Conservation (phyloP, 2,329 filamentous ascomycete species). For the Neofusicoccum kwambonambiense region DNA sequence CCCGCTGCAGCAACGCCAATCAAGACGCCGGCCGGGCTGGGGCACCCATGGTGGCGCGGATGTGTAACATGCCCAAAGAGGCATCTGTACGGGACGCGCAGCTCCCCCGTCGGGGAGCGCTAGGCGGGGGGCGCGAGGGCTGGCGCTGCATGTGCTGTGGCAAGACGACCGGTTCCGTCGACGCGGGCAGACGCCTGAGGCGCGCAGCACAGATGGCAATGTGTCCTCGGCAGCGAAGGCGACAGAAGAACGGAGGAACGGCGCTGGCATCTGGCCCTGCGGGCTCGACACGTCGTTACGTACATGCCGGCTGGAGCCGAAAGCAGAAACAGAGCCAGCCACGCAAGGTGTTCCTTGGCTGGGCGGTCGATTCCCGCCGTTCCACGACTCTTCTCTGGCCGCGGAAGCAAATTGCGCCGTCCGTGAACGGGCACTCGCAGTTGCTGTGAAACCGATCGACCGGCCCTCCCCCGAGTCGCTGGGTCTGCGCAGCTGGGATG, state of each 20-base stretch:
- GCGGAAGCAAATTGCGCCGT: conserved; percentile 7
- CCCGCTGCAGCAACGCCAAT: not conserved
- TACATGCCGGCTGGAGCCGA: conserved; percentile 14
- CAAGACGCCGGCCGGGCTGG: not conserved
- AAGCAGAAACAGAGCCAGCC: conserved; percentile 14
- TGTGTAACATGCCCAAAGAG: conserved; percentile 13
- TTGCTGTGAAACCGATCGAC: conserved; percentile 17
- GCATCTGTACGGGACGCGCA: conserved; percentile 9
- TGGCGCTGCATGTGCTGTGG: conserved; percentile 6
- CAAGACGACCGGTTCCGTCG: not conserved
- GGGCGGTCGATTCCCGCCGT: conserved; percentile 8
- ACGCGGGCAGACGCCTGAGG: not conserved
- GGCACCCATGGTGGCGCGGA: not conserved
- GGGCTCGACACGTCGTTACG: conserved; percentile 13
- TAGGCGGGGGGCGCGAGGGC: not conserved
- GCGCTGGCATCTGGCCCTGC: not conserved
- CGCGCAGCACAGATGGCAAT: not conserved
- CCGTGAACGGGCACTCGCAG: not conserved
- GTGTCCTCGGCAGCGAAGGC: not conserved
- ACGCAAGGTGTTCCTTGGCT: conserved; percentile 13
- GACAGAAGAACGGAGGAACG: not conserved
- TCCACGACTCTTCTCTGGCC: conserved; percentile 11
- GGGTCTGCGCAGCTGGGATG: not conserved
- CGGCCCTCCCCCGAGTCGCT: conserved; percentile 10
- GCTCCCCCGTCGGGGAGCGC: conserved; percentile 5